These are phyloP conservation scores for Penicillium coffeae DNA, from an alignment of 495 filamentous ascomycete genomes.

Conservation along the genomic window DNA sequence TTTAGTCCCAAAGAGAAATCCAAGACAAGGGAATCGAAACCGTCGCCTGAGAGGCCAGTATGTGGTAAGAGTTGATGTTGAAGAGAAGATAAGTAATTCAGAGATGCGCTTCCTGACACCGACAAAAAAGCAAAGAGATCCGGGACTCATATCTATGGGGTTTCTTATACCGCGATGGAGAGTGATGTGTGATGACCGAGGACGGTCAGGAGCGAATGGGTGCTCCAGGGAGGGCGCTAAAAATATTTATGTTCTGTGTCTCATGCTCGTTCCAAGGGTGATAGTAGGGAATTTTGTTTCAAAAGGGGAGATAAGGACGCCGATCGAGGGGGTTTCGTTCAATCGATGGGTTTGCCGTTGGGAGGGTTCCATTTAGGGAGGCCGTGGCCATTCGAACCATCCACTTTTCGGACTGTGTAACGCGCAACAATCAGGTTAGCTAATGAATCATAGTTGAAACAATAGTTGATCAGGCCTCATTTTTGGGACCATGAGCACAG, in stretches of 20 bases:
- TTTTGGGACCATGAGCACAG: neutral
- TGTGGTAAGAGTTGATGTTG: neutral
- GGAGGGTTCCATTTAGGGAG: conserved; percentile 40
- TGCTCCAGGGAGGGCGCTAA: conserved; percentile 3
- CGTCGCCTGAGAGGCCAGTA: neutral
- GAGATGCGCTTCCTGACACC: conserved; percentile 11
- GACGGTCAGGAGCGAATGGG: neutral
- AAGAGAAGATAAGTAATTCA: neutral
- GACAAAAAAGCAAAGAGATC: conserved; percentile 9
- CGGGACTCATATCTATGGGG: conserved; percentile 16
- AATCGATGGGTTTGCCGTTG: conserved; percentile 51
- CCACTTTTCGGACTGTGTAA: conserved; percentile 49
- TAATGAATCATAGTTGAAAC: neutral
- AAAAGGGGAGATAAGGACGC: neutral
- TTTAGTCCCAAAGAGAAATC: neutral
- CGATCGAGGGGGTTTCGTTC: conserved; percentile 7
- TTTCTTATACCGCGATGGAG: conserved; percentile 8
- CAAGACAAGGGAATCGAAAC: neutral
- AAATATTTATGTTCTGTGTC: conserved; percentile 16
- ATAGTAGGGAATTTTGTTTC: neutral
- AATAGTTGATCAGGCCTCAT: neutral
- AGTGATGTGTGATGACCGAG: neutral
- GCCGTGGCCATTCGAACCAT: conserved; percentile 53
- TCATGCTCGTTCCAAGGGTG: conserved; percentile 11
- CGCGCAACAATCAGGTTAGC: conserved; percentile 15